These are phyloP conservation scores for Colletotrichum tamarilloi DNA, from an alignment of 2,329 filamentous ascomycete genomes.

Conservation along the genomic window DNA sequence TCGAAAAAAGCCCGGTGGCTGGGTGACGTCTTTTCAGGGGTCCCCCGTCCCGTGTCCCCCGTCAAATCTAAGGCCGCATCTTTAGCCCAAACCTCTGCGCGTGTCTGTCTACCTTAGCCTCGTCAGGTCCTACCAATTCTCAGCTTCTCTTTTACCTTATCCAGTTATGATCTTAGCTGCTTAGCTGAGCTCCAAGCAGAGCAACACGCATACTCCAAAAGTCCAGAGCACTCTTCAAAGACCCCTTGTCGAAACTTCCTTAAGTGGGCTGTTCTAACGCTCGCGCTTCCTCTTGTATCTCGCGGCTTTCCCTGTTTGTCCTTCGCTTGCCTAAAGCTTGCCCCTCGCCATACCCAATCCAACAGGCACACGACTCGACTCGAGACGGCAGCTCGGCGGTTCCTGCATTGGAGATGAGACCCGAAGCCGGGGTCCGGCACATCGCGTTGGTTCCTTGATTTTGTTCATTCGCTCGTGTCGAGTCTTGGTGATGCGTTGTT, in stretches of 20 bases:
- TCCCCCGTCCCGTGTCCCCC: constrained; percentile 18
- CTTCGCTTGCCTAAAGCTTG: constrained; percentile 15
- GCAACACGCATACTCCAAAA: not conserved
- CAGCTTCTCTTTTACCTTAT: not conserved
- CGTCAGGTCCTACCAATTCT: not conserved
- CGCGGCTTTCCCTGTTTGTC: constrained; percentile 3
- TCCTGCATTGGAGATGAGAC: constrained; percentile 35
- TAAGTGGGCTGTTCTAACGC: not conserved
- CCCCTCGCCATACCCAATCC: constrained; percentile 25
- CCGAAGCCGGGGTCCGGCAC: constrained; percentile 13
- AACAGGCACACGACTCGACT: constrained; percentile 19
- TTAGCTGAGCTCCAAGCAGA: not conserved
- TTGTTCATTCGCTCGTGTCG: constrained; percentile 13
- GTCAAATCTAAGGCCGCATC: constrained; percentile 8
- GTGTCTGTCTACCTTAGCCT: not conserved
- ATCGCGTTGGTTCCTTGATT: constrained; percentile 25
- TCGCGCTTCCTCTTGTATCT: not conserved
- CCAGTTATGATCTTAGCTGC: too few species aligned
- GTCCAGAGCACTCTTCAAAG: not conserved
- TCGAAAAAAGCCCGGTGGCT: constrained; percentile 32
- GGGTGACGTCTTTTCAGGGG: constrained; percentile 36
- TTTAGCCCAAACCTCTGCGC: constrained; percentile 3
- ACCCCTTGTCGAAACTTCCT: not conserved
- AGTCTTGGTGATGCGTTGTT: constrained; percentile 34
- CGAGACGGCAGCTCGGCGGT: constrained; percentile 18